A percentile compares a stretch with the other conserved stretches of the same genome.
Evolutionary conservation across 257 asterid genomes (phyloP).

Genomic region (Solanum sejunctum): DNA sequence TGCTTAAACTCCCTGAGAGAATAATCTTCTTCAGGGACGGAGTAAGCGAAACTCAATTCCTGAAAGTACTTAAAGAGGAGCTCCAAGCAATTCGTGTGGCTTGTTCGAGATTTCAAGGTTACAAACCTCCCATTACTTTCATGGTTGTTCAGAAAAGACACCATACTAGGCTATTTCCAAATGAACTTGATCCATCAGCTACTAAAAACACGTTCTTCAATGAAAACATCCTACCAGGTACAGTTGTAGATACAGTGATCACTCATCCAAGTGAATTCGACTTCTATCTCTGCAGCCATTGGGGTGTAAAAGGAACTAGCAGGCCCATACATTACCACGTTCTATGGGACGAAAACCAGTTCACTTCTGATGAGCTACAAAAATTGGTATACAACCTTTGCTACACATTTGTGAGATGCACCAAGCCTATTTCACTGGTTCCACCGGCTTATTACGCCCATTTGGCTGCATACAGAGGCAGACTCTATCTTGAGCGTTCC

Average conservation of each 20-base stretch:
- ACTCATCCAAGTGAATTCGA: slow-evolving; percentile 81
- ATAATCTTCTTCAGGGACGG: slow-evolving; percentile 93
- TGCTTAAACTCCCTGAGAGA: slow-evolving; percentile 43
- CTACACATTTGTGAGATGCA: slow-evolving; percentile 90
- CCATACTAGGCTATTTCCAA: slow-evolving; percentile 71
- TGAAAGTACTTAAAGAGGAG: slow-evolving; percentile 55
- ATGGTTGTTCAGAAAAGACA: slow-evolving; percentile 88
- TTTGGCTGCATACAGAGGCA: slow-evolving; percentile 87
- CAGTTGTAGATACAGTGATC: slow-evolving; percentile 82
- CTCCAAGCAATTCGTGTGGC: slow-evolving; percentile 46
- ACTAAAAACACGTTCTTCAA: slow-evolving; percentile 13
- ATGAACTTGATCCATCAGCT: slow-evolving; percentile 20
- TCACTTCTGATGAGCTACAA: slow-evolving; percentile 87
- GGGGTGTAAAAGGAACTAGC: slow-evolving; percentile 94
- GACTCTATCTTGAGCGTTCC: slow-evolving; percentile 62
- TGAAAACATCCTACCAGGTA: slow-evolving; percentile 78
- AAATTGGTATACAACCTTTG: slow-evolving; percentile 82
- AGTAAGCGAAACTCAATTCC: slow-evolving; percentile 85
- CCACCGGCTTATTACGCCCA: slow-evolving; percentile 96
- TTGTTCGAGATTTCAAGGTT: slow-evolving; percentile 46
- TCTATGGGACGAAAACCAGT: slow-evolving; percentile 70
- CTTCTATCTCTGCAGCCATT: slow-evolving; percentile 88
- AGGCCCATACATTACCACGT: slow-evolving; percentile 87
- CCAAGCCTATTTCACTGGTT: slow-evolving; percentile 87
- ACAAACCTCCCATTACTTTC: slow-evolving; percentile 78